phyloP scores from a whole-genome alignment of 2,329 filamentous ascomycete species.

The Sclerotinia spermophila region DNA sequence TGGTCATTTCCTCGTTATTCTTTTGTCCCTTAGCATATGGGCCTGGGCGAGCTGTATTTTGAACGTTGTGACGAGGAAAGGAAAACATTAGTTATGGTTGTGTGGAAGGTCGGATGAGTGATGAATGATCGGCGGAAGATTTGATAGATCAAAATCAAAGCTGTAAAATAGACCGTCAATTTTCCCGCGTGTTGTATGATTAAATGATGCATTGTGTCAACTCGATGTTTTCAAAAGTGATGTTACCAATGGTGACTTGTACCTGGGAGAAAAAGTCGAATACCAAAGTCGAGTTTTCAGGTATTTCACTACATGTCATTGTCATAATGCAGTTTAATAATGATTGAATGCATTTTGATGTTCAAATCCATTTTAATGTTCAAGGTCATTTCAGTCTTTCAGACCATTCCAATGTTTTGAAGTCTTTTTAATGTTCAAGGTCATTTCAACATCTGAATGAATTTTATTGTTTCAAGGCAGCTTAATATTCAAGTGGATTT shows the following conservation, averaged over 20 bases:
- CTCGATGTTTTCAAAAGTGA: background rate
- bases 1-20: constrained; percentile 28
- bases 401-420: too few species aligned
- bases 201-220: background rate
- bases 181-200: constrained; percentile 25
- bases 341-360: background rate
- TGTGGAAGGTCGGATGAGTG: constrained; percentile 16
- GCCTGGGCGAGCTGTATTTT: constrained; percentile 28
- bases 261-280: background rate
- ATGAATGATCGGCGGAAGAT: constrained; percentile 26
- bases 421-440: too few species aligned
- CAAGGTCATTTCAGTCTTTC: too few species aligned
- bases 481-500: too few species aligned
- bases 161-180: constrained; percentile 38
- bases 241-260: background rate
- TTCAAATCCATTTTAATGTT: too few species aligned
- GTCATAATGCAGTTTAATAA: background rate
- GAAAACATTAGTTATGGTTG: background rate
- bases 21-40: constrained; percentile 34
- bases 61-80: constrained; percentile 15
- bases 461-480: too few species aligned
- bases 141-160: constrained; percentile 33
- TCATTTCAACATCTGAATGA: too few species aligned
- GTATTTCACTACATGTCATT: background rate
- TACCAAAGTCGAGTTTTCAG: background rate